Base-by-base conservation (phyloP, 441 rosid species). In the Gossypium laxum region DNA sequence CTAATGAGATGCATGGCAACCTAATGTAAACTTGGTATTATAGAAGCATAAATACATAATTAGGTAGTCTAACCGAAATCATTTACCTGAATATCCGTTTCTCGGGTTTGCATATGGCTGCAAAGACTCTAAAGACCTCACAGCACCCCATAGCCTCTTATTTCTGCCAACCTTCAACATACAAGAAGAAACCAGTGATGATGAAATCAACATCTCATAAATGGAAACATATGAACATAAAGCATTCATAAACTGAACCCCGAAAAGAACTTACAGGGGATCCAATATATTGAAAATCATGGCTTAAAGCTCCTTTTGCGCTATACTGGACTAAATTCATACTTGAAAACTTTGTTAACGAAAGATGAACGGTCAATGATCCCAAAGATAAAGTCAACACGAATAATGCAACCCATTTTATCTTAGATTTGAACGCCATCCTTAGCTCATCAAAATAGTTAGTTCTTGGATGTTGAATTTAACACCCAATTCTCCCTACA, bases 51-150 rank as follows among this genome's bases (percentile, higher is more conserved):
- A 34, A 41, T 51, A 50, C 63, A 34, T 30, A 32, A 32, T 52
- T 38, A 3, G 58, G 66, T 48, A 72, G 66, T 34, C 60, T 64
- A 72, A 74, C 52, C 47, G 72, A 78, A 79, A 64, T 48, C 74
- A 58, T 65, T 73, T 87, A 95, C 99, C 92, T 58, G 87, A 88
- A 83, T 86, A 87, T 80, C 41, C 79, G 76, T 55, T 81, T 83
- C 98, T 88, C 43, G 97, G 93, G 76, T 87, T 91, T 56, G 97
- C 95, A 85, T 89, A 92, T 26, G 98, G 99, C 78, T 88, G 91
- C 84, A 95, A 84, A 17, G 91, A 81, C 76, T 76, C 86, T 69
- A 95, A 76, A 5, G 90, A 73, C 87, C 85, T 93, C 26, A 92
- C 86, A 76, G 74, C 77, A 2, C 96, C 89, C 99, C 99, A 95